Evolutionary conservation across 495 filamentous ascomycete species (phyloP).

Genomic region (Durotheca rogersii): DNA sequence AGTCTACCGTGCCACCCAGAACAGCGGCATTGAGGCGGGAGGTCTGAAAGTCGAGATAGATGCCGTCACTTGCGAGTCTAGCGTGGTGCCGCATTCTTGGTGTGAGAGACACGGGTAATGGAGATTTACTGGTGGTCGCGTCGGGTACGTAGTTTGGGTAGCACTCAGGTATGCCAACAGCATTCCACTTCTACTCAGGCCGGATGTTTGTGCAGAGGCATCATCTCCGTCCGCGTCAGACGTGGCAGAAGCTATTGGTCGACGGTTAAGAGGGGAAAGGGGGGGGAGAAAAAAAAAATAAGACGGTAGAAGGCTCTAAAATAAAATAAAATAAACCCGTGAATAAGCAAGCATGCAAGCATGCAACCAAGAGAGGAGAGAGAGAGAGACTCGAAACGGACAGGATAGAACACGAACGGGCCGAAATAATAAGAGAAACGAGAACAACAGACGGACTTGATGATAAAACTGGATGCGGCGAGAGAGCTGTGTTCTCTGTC

Average conservation of each 20-base stretch:
- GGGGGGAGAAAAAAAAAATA: slow-evolving; percentile 8
- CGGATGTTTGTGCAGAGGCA: slow-evolving; percentile 8
- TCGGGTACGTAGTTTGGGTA: slow-evolving; percentile 2
- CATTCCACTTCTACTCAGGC: neutral
- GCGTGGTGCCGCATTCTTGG: slow-evolving; percentile 22
- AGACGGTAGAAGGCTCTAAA: too few relatives aligned
- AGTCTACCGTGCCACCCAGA: slow-evolving; percentile 26
- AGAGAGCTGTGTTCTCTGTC: neutral
- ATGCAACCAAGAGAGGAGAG: neutral
- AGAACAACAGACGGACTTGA: neutral
- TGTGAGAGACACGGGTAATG: neutral
- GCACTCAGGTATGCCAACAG: slow-evolving; percentile 8
- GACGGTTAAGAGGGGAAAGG: too few relatives aligned
- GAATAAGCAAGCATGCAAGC: neutral
- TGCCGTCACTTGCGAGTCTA: slow-evolving; percentile 18
- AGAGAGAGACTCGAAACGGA: neutral
- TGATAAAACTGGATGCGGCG: too few relatives aligned
- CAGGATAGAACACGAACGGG: neutral
- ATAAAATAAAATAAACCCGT: neutral
- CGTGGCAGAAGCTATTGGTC: neutral
- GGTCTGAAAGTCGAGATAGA: slow-evolving; percentile 31
- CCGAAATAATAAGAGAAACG: neutral
- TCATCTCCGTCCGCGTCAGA: slow-evolving; percentile 8
- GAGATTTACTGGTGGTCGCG: slow-evolving; percentile 4
- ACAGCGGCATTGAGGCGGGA: slow-evolving; percentile 11